phyloP scores from a whole-genome alignment of 164 flowering plant species.

The Cinnamomum micranthum region DNA sequence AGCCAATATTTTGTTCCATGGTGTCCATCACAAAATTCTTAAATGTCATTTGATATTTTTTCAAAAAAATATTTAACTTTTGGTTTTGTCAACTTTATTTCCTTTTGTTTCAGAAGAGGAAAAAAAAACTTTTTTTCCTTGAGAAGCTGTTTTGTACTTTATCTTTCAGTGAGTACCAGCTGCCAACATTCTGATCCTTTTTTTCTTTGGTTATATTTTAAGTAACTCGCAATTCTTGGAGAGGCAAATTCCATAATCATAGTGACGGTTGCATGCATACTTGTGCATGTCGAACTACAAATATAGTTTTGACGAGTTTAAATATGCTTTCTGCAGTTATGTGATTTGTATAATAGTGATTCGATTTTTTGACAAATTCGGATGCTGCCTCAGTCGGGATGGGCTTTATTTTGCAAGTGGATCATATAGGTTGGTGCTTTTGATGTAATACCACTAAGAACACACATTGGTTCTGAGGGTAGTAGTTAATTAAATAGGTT shows the following conservation, averaged over 20 bases:
- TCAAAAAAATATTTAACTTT: no score
- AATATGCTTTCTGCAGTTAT: slow-evolving; percentile 47
- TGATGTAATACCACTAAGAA: not conserved
- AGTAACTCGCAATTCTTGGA: not conserved
- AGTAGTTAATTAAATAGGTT: not conserved
- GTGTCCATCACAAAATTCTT: no score
- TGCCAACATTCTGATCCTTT: no score
- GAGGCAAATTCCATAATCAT: not conserved
- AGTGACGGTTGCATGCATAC: not conserved
- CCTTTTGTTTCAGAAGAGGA: no score
- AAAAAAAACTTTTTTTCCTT: no score
- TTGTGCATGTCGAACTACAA: not conserved
- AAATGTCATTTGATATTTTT: no score
- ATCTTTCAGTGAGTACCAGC: no score
- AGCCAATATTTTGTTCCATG: no score
- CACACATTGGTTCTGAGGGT: no score
- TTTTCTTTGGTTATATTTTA: no score
- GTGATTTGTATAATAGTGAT: slow-evolving; percentile 92
- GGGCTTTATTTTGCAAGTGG: slow-evolving; percentile 90
- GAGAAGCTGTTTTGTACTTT: no score
- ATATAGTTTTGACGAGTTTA: slow-evolving; percentile 1
- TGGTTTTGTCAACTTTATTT: no score
- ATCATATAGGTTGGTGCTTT: slow-evolving; percentile 69
- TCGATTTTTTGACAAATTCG: slow-evolving; percentile 97
- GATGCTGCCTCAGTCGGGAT: slow-evolving; percentile 94